Base-by-base conservation (phyloP, 768 basidiomycete genomes). In the Lactarius akahatsu region DNA sequence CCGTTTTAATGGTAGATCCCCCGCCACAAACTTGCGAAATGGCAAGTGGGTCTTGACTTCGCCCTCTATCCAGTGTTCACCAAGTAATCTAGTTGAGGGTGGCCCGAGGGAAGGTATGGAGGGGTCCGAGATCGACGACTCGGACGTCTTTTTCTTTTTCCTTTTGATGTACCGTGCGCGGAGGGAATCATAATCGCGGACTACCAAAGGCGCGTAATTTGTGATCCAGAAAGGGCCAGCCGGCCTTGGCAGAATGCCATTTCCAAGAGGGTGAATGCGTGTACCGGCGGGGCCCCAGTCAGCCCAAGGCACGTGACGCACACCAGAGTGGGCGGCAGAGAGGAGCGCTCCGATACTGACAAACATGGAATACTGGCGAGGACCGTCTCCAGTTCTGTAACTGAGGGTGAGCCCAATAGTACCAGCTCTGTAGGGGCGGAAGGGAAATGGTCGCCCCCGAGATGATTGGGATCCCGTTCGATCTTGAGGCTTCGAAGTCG, bases 211-310 rank as follows among this genome's bases (percentile, higher is more conserved):
- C 11, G 61, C 57, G 30, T 28, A 38, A 13, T n/a, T 45, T 36
- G 41, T 52, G 40, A 62, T 62, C 65, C 61, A 66, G 23, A 62
- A 59, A 15, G 61, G 52, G 18, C 65, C 65, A 52, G 61, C 61
- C 15, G 65, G 50, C 3, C 18, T 56, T 15, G 61, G 61, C 16
- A 23, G 18, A 11, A 26, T 52, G 3, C 40, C 20, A 32, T 23
- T 32, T 28, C 50, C 52, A 18, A 15, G 11, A 11, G n/a, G 3
- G 30, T 36, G 9, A 32, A 66, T 36, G 23, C 61, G 65, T 4
- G 65, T 58, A 40, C 47, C 61, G 4, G 61, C 16, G 3, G 65
- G 65, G 23, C 65, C 65, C 61, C 65, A 66, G 13, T 62, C 65
- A 7, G 11, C 40, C 65, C 65, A 62, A n/a, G 16, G 13, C 4